These are phyloP conservation scores for Penicillium concentricum DNA, from an alignment of 2,329 filamentous ascomycete genomes.

Conservation along the genomic window DNA sequence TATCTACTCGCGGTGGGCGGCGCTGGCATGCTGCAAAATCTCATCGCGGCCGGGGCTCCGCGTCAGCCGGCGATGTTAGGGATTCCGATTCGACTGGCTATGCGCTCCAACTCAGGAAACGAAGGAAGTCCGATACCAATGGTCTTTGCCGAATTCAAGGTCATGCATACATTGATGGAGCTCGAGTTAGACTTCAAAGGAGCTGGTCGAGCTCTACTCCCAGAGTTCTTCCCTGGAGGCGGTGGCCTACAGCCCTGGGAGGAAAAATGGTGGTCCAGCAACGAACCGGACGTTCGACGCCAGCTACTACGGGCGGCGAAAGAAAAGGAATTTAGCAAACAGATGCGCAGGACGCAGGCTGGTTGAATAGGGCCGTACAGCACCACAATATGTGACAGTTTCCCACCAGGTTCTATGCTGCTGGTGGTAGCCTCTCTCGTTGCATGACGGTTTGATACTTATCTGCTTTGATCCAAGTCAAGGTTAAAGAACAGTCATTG, in stretches of 20 bases:
- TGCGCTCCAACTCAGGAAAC: not conserved
- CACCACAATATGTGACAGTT: not conserved
- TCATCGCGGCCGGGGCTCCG: not conserved
- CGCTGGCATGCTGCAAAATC: constrained; percentile 19
- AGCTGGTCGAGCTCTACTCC: not conserved
- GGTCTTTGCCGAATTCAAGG: not conserved
- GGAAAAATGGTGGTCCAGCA: not conserved
- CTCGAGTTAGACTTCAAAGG: not conserved
- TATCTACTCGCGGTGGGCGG: constrained; percentile 43
- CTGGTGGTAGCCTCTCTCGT: not conserved
- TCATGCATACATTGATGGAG: not conserved
- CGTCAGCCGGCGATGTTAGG: not conserved
- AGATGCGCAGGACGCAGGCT: not conserved
- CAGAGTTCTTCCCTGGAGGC: not conserved
- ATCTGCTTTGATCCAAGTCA: not conserved
- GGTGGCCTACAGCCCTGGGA: not conserved
- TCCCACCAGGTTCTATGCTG: not conserved
- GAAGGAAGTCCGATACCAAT: not conserved
- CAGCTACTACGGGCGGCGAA: not conserved
- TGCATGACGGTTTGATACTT: not conserved
- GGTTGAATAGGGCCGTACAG: not conserved
- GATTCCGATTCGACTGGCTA: not conserved
- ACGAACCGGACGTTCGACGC: not conserved
- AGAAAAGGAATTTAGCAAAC: not conserved
- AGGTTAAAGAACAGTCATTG: not conserved